Base-by-base conservation (phyloP, 2,329 filamentous ascomycete species). In the Cordyceps cateniannulata region DNA sequence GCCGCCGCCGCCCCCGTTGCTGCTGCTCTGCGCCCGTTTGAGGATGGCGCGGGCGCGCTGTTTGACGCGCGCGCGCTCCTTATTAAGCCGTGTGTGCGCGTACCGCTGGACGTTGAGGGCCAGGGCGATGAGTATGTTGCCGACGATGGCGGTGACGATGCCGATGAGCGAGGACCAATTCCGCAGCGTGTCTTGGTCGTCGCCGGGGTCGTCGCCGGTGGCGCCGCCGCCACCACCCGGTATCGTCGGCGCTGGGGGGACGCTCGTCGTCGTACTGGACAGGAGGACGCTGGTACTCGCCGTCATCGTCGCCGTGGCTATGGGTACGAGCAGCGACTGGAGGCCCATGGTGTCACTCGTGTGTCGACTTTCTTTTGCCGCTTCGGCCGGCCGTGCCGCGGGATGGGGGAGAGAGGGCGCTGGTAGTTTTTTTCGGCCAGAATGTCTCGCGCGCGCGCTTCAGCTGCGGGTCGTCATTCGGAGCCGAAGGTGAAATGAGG, bases 51-150 rank as follows among this genome's bases (percentile, higher is more conserved):
- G 82, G 10, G 82, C 80, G 51, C 79, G 80, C 63, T 81, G 78
- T 56, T 82, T 81, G 50, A 81, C 77, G 63, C 83, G 81, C 50
- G 82, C 79, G 66, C 82, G 85, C 71, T 93, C 86, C 67, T 87
- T 82, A 64, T 91, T 86, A 63, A 99, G 82, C 61, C 88, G 85
- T 61, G 95, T 91, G 71, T 99, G 95, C 38, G 95, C 93, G 72
- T 98, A 98, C 65, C 95, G 86, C 75, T 99, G 95, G 54, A 96
- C 93, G 71, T 99, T 99, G 63, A 99, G 84, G 14, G 95, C 95
- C 64, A 99, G 86, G 1, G 93, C 96, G 66, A 99, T 98, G 58
- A 99, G 82, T 38, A 97, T 79, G 69, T 99, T 99, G 60, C 95
- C 95, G 56, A 89, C 83, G 69, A 99, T 96, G 55, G 95, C 93